A percentile compares a stretch with the other conserved stretches of the same genome.
Evolutionary conservation across 257 asterid genomes (phyloP).

Genomic region (Forsythia suspensa): DNA sequence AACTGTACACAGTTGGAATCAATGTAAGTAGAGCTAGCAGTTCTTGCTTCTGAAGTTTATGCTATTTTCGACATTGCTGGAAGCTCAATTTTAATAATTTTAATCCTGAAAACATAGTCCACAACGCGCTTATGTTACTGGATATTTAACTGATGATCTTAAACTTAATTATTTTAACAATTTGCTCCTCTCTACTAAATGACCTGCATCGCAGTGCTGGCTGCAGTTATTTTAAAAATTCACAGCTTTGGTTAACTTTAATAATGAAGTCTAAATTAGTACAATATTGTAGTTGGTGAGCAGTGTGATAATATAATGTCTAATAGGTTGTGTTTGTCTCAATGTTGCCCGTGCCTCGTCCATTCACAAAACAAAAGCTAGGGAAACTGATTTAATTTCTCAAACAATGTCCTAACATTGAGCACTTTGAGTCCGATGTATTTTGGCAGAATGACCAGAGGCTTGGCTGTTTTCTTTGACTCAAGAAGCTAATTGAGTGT

Average conservation of each 20-base stretch:
- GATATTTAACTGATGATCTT: conserved; percentile 6
- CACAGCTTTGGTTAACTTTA: neutral
- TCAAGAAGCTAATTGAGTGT: neutral
- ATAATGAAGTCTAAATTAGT: neutral
- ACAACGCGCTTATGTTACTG: neutral
- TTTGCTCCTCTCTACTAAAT: conserved; percentile 5
- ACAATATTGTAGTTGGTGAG: neutral
- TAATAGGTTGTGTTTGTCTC: conserved; percentile 10
- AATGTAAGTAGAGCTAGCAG: conserved; percentile 56
- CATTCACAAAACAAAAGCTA: conserved; percentile 18
- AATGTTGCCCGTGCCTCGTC: neutral
- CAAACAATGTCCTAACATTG: neutral
- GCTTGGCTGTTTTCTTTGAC: conserved; percentile 16
- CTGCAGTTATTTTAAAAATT: neutral
- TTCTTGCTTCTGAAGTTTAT: conserved; percentile 10
- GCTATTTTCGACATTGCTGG: conserved; percentile 16
- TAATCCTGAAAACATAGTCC: conserved; percentile 8
- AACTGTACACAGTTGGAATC: conserved; percentile 83
- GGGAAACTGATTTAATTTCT: conserved; percentile 12
- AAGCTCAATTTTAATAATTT: conserved; percentile 6
- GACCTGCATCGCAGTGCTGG: conserved; percentile 1
- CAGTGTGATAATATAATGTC: conserved; percentile 16
- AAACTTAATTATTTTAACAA: neutral
- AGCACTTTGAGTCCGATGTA: conserved; percentile 7
- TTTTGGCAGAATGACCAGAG: conserved; percentile 8